Conservation (phyloP, 192 early-diverging fungal genomes). For the Backusella psychrophila region DNA sequence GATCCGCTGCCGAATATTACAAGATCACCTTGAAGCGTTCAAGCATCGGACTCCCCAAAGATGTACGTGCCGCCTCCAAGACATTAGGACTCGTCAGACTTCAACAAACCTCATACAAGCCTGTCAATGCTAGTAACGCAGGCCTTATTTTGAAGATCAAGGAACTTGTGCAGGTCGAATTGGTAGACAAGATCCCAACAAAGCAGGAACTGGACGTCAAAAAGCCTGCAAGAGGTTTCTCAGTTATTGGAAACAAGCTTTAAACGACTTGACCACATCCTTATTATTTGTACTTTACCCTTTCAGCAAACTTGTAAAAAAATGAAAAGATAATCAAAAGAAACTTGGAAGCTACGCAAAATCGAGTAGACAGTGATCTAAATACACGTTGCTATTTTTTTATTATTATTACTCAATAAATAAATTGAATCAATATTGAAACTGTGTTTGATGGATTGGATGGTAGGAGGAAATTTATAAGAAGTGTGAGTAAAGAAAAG, state of each 20-base stretch:
- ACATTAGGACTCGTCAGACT: slow-evolving; percentile 38
- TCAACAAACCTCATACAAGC: slow-evolving; percentile 43
- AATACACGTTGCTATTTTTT: not conserved
- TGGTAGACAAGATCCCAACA: slow-evolving; percentile 36
- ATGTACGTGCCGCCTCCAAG: slow-evolving; percentile 25
- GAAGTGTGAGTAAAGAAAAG: no score
- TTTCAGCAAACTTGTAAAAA: not conserved
- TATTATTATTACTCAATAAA: not conserved
- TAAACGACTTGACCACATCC: not conserved
- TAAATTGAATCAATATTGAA: not conserved
- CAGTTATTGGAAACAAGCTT: slow-evolving; percentile 25
- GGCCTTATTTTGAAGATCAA: slow-evolving; percentile 53
- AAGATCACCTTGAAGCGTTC: slow-evolving; percentile 49
- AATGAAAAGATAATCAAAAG: not conserved
- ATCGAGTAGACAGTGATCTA: not conserved
- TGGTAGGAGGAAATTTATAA: no score
- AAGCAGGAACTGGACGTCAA: slow-evolving; percentile 27
- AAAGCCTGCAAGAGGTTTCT: slow-evolving; percentile 33
- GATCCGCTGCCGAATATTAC: slow-evolving; percentile 29
- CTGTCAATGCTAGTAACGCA: slow-evolving; percentile 42
- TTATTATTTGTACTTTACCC: not conserved
- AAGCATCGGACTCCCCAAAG: slow-evolving; percentile 41
- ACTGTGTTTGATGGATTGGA: not conserved
- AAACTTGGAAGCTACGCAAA: not conserved
- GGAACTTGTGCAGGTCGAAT: slow-evolving; percentile 46